Conservation (phyloP, 1,284 basidiomycete genomes). For the Melanopsichium pennsylvanicum region DNA sequence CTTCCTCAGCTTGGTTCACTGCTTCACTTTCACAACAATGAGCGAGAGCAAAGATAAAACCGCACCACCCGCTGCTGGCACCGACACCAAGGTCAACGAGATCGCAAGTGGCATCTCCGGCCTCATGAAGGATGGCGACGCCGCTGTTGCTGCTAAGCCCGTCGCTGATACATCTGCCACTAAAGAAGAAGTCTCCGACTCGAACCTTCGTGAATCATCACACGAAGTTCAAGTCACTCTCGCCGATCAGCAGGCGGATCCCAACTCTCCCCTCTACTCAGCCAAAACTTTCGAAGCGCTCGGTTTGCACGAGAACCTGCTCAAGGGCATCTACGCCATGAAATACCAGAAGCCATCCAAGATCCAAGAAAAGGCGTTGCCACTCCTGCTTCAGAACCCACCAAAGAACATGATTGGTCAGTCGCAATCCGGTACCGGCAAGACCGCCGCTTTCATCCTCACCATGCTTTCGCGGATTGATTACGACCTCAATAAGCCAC, state of each 20-base stretch:
- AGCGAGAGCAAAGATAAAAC: constrained; percentile 33
- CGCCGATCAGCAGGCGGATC: constrained; percentile 94
- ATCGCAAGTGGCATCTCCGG: constrained; percentile 48
- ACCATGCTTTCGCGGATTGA: constrained; percentile 97
- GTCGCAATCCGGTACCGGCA: constrained; percentile 98
- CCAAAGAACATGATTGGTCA: constrained; percentile 99
- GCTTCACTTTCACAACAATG: no score
- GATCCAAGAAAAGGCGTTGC: constrained; percentile 96
- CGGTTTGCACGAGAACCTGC: constrained; percentile 75
- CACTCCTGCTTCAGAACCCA: constrained; percentile 87
- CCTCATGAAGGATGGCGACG: constrained; percentile 45
- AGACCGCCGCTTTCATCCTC: constrained; percentile 96
- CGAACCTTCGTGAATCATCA: constrained; percentile 51
- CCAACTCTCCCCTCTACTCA: constrained; percentile 92
- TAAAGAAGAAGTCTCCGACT: constrained; percentile 17
- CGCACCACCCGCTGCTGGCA: constrained; percentile 13
- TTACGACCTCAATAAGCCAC: constrained; percentile 81
- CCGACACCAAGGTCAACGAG: constrained; percentile 46
- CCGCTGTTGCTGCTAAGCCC: constrained; percentile 6
- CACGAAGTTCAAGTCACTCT: constrained; percentile 82
- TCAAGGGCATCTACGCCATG: constrained; percentile 96
- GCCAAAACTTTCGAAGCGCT: constrained; percentile 87
- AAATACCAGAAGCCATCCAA: constrained; percentile 98
- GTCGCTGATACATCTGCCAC: neutral
- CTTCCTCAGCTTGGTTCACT: no score